Conservation (phyloP, 2,329 filamentous ascomycete genomes). For the Exophiala lecanii-corni region DNA sequence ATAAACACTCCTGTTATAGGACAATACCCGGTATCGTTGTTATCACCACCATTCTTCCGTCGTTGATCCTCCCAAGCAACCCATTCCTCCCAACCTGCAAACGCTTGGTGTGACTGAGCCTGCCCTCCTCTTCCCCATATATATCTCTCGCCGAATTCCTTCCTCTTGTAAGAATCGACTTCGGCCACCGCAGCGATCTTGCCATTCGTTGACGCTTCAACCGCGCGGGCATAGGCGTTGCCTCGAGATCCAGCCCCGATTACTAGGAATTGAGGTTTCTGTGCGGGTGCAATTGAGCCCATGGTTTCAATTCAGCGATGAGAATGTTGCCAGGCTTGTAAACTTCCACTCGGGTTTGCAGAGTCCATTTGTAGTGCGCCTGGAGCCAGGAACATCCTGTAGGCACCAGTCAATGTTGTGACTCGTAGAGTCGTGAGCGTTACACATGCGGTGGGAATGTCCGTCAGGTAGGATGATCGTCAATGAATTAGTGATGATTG, state of each 20-base stretch:
- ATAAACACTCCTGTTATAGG: conserved; percentile 54
- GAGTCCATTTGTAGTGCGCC: no score
- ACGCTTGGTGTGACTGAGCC: conserved; percentile 61
- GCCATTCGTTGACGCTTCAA: conserved; percentile 44
- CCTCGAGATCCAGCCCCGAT: conserved; percentile 81
- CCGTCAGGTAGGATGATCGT: background rate
- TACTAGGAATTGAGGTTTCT: conserved; percentile 56
- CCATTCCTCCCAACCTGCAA: conserved; percentile 70
- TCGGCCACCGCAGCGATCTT: conserved; percentile 77
- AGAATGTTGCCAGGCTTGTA: no score
- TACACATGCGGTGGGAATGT: no score
- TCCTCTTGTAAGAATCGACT: conserved; percentile 71
- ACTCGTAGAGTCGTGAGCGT: no score
- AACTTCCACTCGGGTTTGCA: no score
- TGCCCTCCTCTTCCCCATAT: conserved; percentile 59
- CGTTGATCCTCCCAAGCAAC: conserved; percentile 61
- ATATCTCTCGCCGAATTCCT: conserved; percentile 63
- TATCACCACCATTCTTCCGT: conserved; percentile 48
- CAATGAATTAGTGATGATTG: background rate
- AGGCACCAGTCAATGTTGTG: no score
- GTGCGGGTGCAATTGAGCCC: conserved; percentile 18
- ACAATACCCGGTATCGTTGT: conserved; percentile 48
- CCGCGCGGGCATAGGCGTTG: conserved; percentile 65
- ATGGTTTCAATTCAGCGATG: conserved; percentile 5
- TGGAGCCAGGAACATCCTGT: no score